Evolutionary conservation across 257 asterid genomes (phyloP).

Genomic region (Rauvolfia tetraphylla): DNA sequence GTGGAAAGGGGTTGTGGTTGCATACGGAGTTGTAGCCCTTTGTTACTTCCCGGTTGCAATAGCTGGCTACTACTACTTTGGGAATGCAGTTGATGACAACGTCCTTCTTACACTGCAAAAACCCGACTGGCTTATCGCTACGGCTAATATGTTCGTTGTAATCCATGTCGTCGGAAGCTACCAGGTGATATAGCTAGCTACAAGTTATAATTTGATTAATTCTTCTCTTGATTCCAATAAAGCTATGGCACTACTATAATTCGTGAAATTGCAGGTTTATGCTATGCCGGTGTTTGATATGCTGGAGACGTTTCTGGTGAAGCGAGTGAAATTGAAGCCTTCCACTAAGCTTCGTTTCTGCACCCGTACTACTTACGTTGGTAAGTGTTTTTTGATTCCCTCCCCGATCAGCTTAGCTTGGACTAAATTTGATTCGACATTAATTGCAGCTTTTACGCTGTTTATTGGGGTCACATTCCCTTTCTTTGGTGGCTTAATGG

Average conservation of each 20-base stretch:
- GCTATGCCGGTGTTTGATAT: constrained; percentile 60
- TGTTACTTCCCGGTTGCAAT: constrained; percentile 69
- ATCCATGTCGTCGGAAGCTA: constrained; percentile 72
- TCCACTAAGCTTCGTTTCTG: constrained; percentile 42
- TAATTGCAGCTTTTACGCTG: constrained; percentile 58
- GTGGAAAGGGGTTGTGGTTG: constrained; percentile 69
- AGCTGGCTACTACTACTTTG: constrained; percentile 44
- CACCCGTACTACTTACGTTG: constrained; percentile 47
- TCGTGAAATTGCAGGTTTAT: constrained; percentile 29
- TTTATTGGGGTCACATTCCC: constrained; percentile 69
- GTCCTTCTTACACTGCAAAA: constrained; percentile 36
- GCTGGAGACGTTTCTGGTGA: constrained; percentile 50
- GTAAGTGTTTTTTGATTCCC: constrained; percentile 29
- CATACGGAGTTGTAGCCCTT: constrained; percentile 45
- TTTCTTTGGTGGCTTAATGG: constrained; percentile 81
- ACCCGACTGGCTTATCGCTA: constrained; percentile 52
- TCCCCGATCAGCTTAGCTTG: too few species aligned
- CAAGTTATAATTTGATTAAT: neutral
- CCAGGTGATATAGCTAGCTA: too few species aligned
- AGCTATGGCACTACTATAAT: too few species aligned
- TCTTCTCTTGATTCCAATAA: neutral
- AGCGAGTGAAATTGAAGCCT: constrained; percentile 39
- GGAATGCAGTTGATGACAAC: constrained; percentile 42
- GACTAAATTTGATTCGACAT: too few species aligned
- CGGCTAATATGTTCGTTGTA: constrained; percentile 61